A percentile compares a stretch with the other conserved stretches of the same genome.
These are phyloP conservation scores for Epithele typhae DNA, from an alignment of 768 basidiomycete genomes.

Conservation along the genomic window DNA sequence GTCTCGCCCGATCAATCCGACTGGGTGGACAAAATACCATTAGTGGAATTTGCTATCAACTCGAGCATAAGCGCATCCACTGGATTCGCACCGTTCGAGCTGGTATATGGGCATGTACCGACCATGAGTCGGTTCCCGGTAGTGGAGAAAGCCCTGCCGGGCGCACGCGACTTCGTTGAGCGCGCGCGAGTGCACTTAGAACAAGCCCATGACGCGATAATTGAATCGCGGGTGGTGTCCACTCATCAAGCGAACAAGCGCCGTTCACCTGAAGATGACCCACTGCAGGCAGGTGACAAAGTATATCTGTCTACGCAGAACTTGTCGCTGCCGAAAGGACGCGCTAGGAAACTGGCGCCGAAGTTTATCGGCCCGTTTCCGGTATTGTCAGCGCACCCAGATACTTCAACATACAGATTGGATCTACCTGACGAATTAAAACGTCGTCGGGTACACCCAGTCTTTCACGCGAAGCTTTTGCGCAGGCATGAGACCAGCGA, in stretches of 20 bases:
- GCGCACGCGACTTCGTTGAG: slow-evolving; percentile 24
- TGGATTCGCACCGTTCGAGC: slow-evolving; percentile 30
- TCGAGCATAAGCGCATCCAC: slow-evolving; percentile 27
- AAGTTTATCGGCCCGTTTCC: slow-evolving; percentile 37
- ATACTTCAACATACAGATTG: slow-evolving; percentile 27
- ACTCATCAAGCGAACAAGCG: slow-evolving; percentile 28
- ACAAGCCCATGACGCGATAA: slow-evolving; percentile 34
- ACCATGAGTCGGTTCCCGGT: background rate
- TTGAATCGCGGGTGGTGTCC: slow-evolving; percentile 28
- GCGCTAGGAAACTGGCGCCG: slow-evolving; percentile 32
- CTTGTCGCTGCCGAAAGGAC: slow-evolving; percentile 28
- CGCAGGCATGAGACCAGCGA: slow-evolving; percentile 27
- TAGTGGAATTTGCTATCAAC: slow-evolving; percentile 38
- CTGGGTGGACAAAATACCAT: slow-evolving; percentile 28
- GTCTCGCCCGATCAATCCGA: slow-evolving; percentile 19
- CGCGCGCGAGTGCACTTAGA: slow-evolving; percentile 21
- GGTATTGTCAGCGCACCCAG: slow-evolving; percentile 17
- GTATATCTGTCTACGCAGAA: slow-evolving; percentile 37
- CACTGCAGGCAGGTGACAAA: slow-evolving; percentile 19
- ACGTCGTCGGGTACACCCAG: slow-evolving; percentile 22
- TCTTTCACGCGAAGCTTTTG: slow-evolving; percentile 33
- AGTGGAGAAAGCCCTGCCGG: slow-evolving; percentile 6
- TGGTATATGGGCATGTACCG: slow-evolving; percentile 21
- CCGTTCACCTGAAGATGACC: slow-evolving; percentile 9
- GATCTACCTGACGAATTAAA: slow-evolving; percentile 26